A percentile compares a stretch with the other conserved stretches of the same genome.
Conservation (phyloP, 495 filamentous ascomycete genomes). For the Annulohypoxylon moriforme region DNA sequence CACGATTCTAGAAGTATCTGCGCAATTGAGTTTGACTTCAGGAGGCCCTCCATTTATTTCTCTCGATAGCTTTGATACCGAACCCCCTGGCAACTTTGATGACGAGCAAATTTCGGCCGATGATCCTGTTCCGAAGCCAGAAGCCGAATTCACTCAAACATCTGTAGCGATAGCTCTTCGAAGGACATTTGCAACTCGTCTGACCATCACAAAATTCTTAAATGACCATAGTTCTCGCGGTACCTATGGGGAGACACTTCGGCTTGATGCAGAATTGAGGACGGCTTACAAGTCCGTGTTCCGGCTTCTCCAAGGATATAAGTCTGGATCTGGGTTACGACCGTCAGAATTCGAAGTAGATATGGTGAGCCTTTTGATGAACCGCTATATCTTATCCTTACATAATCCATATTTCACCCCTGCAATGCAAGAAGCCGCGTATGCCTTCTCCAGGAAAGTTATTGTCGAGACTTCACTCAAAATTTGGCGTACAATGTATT, state of each 20-base stretch:
- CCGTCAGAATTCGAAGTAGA: slow-evolving; percentile 53
- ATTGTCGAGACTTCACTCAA: slow-evolving; percentile 59
- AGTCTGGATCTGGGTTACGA: slow-evolving; percentile 46
- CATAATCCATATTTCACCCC: slow-evolving; percentile 54
- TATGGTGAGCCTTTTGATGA: slow-evolving; percentile 53
- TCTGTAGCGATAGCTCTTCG: slow-evolving; percentile 53
- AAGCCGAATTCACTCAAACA: slow-evolving; percentile 51
- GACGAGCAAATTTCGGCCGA: slow-evolving; percentile 55
- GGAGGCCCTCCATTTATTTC: slow-evolving; percentile 65
- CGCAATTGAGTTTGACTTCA: slow-evolving; percentile 63
- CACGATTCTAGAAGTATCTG: slow-evolving; percentile 67
- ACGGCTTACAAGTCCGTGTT: slow-evolving; percentile 49
- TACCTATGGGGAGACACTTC: slow-evolving; percentile 54
- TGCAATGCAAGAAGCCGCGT: slow-evolving; percentile 53
- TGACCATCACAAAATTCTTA: slow-evolving; percentile 53
- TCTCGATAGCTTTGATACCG: slow-evolving; percentile 58
- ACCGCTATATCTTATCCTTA: slow-evolving; percentile 68
- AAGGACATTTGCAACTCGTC: slow-evolving; percentile 50
- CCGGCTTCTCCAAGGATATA: slow-evolving; percentile 50
- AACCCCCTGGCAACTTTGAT: slow-evolving; percentile 61
- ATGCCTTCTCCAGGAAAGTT: slow-evolving; percentile 60
- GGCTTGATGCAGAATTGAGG: slow-evolving; percentile 52
- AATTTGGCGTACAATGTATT: slow-evolving; percentile 48
- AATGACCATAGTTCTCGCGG: slow-evolving; percentile 48
- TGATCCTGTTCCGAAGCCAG: slow-evolving; percentile 32